Base-by-base conservation (phyloP, 768 basidiomycete species). In the Russula sp. region DNA sequence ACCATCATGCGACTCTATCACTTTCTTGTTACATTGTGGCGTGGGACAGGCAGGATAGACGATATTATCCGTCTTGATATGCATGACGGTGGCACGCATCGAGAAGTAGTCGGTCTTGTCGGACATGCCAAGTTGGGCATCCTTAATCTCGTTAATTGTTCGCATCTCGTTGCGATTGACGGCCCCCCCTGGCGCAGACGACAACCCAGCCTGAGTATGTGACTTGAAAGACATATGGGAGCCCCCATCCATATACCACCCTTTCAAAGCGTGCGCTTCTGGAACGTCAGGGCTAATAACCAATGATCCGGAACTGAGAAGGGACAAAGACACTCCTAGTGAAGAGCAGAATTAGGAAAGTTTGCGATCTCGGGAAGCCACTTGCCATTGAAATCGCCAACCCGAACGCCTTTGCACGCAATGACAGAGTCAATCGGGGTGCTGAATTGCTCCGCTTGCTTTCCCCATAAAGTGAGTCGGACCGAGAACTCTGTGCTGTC, bases 381-480 rank as follows among this genome's bases (percentile, higher is more conserved):
- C 77, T 56, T 69, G 85, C 93, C 93, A 71, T 88, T 87, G 74
- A 89, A 99, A 68, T 98, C 96, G 30, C 92, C 88, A 46, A 98
- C 91, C 74, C 89, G 92, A 67, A 93, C 92, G 26, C 92, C 89
- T 76, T 95, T 97, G 82, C 95, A 92, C 5, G 96, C 96, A 67
- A 95, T 82, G 34, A 98, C 86, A 10, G 92, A 85, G 56, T 81
- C 72, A 55, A 80, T 79, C 13, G 81, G 78, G 6, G 80, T 76
- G n/a, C 75, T 73, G 73, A 85, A 98, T 46, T 82, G 81, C 73
- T 98, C 93, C 0, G 96, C 96, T 73, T 92, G 90, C 74, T 90
- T 93, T 26, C 96, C 97, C 97, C 96, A 99, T 34, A 98, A 79
- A 3, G 96, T 99, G 68, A 98, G 73, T 38, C 92, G 84, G 46